A percentile compares a stretch with the other conserved stretches of the same genome.
These are phyloP conservation scores for Trichomonas tenax DNA, from an alignment of 208 protist genomes.

Conservation along the genomic window DNA sequence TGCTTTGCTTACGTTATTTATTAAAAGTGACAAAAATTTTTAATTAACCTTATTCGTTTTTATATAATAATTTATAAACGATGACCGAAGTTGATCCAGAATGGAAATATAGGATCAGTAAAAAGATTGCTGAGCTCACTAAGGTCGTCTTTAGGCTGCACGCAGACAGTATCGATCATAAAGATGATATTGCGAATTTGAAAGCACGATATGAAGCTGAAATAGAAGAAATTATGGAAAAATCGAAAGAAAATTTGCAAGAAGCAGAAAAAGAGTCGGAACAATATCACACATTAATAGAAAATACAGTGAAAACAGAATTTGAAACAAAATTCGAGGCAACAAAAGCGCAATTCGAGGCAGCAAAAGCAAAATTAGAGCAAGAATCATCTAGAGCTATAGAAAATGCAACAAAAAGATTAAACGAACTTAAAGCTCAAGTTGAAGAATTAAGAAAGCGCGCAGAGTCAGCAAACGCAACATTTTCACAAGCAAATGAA, in stretches of 20 bases:
- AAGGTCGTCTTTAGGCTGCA: neutral
- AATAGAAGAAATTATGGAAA: neutral
- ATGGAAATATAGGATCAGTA: neutral
- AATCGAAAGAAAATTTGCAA: neutral
- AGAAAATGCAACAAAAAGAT: neutral
- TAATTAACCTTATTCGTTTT: too few relatives aligned
- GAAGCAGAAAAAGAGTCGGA: neutral
- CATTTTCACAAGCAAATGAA: neutral
- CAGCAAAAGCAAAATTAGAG: neutral
- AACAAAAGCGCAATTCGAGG: constrained; percentile 2
- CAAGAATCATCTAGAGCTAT: neutral
- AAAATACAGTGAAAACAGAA: neutral
- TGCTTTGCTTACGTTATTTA: too few relatives aligned
- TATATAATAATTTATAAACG: neutral
- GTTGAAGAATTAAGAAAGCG: neutral
- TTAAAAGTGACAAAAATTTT: too few relatives aligned
- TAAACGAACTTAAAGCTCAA: neutral
- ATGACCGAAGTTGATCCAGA: neutral
- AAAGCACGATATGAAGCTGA: neutral
- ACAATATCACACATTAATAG: neutral
- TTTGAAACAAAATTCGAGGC: constrained; percentile 9
- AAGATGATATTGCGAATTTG: neutral
- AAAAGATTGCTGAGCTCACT: constrained; percentile 1
- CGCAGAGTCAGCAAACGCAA: neutral
- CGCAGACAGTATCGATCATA: neutral